These are phyloP conservation scores for Thinopyrum elongatum DNA, from an alignment of 176 grass and related monocot species.

Conservation along the genomic window DNA sequence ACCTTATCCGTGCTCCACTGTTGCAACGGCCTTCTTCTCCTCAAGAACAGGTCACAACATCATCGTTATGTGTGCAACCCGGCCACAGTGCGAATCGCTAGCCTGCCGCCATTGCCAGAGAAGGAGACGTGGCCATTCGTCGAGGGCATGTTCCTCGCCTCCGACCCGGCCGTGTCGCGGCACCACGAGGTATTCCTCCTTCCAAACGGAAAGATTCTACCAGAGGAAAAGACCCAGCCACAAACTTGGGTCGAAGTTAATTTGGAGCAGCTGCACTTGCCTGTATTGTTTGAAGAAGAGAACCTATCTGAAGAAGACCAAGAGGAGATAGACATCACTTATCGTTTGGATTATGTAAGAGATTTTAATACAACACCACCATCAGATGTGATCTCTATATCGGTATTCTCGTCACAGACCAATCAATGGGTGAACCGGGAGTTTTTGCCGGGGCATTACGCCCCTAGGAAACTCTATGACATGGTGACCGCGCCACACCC, in stretches of 20 bases:
- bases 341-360: background rate
- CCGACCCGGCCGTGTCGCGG: background rate
- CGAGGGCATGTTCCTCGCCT: background rate
- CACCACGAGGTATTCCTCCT: background rate
- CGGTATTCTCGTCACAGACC: background rate
- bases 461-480: background rate
- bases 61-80: background rate
- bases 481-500: background rate
- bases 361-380: background rate
- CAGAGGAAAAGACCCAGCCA: background rate
- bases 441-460: background rate
- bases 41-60: rapidly evolving
- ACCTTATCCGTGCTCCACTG: background rate
- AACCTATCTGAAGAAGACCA: background rate
- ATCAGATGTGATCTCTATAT: background rate
- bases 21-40: background rate
- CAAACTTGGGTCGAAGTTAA: background rate
- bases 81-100: background rate
- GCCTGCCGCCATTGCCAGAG: background rate
- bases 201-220: background rate
- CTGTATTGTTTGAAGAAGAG: background rate
- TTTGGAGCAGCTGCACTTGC: background rate
- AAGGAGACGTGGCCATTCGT: background rate
- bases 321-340: background rate
- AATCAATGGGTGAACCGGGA: background rate